Base-by-base conservation (phyloP, 2,329 filamentous ascomycete genomes). In the Microcyclospora pomicola region DNA sequence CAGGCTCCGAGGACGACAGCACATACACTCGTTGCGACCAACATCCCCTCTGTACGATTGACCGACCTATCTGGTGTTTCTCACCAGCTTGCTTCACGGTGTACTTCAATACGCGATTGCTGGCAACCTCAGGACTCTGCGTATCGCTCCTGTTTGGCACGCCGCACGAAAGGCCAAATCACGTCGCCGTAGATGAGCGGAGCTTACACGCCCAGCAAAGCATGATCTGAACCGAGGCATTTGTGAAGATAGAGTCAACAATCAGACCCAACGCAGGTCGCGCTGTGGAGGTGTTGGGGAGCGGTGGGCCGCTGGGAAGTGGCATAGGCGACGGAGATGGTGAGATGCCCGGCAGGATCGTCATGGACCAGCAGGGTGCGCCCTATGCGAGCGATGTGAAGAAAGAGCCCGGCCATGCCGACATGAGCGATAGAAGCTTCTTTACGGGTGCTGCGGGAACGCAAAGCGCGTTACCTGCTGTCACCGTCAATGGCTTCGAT, bases 291-390 rank as follows among this genome's bases (percentile, higher is more conserved):
- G 44, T n/a, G 40, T 33, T 36, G 39, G 43, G 39, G 36, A 39
- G 39, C 35, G 47, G 48, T 29, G 43, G 42, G 36, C 43, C 43
- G 38, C 37, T 27, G 31, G 36, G 29, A 40, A 40, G 40, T 40
- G 36, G 48, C 19, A 24, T 34, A 35, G 42, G 40, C 32, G 42
- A 44, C 34, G 38, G 40, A 30, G 36, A 28, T 9, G 30, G 45
- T 46, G 48, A 38, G 40, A 69, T 69, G 66, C 65, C 65, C 48
- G 66, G 66, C 47, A 54, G 65, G 49, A 53, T 66, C 53, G 59
- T 59, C 48, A 69, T 68, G 66, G 60, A 66, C 48, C 51, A 62
- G 48, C 62, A 58, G 56, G 59, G 56, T 49, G 55, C 52, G 45
- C 51, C 59, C 37, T 58, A 55, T 45, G 54, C 57, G 35, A 50